phyloP scores from a whole-genome alignment of 371 early-diverging fungal genomes.

The Nematocida sp. region DNA sequence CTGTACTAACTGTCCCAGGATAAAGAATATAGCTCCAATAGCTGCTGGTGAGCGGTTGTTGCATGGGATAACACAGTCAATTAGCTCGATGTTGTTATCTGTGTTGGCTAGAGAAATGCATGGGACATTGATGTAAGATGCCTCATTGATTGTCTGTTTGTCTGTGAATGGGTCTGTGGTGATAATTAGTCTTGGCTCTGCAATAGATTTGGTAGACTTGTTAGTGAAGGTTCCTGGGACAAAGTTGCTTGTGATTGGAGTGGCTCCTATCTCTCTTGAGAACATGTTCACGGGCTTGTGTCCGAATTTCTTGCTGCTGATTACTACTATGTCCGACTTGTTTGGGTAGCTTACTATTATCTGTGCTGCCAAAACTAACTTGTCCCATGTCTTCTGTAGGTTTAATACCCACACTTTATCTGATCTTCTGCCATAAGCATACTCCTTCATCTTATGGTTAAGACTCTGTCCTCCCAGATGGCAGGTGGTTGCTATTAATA shows the following conservation, averaged over 20 bases:
- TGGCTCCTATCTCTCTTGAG: slow-evolving; percentile 86
- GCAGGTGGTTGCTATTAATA: slow-evolving; percentile 54
- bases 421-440: slow-evolving; percentile 57
- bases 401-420: slow-evolving; percentile 73
- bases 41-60: slow-evolving; percentile 97
- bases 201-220: slow-evolving; percentile 90
- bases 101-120: slow-evolving; percentile 94
- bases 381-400: slow-evolving; percentile 96
- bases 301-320: slow-evolving; percentile 88
- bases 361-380: slow-evolving; percentile 93
- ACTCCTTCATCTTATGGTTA: slow-evolving; percentile 59
- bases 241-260: slow-evolving; percentile 94
- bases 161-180: slow-evolving; percentile 93
- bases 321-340: slow-evolving; percentile 82
- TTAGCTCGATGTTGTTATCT: slow-evolving; percentile 79
- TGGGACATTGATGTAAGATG: slow-evolving; percentile 95
- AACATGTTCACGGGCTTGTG: slow-evolving; percentile 96
- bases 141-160: slow-evolving; percentile 93
- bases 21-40: slow-evolving; percentile 88
- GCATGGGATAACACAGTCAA: slow-evolving; percentile 97
- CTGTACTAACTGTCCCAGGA: slow-evolving; percentile 88
- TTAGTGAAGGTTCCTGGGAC: slow-evolving; percentile 99
- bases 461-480: slow-evolving; percentile 63
- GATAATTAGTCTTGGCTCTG: slow-evolving; percentile 91
- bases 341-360: slow-evolving; percentile 82